These are phyloP conservation scores for Schoenoplectus triqueter DNA, from an alignment of 202 grass and related monocot species.

Conservation along the genomic window DNA sequence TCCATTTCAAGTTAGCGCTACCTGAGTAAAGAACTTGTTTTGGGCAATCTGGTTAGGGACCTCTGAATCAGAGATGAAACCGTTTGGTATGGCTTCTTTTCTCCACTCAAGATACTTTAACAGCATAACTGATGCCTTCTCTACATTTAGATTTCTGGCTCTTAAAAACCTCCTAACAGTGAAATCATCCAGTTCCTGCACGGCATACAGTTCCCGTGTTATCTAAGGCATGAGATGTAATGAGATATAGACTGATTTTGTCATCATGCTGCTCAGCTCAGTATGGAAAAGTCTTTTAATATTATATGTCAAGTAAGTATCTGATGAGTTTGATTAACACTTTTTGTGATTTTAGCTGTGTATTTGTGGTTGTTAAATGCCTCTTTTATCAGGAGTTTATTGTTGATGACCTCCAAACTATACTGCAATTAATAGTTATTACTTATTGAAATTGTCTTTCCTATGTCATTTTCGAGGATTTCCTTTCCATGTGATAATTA, in stretches of 20 bases:
- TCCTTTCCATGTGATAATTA: too few species aligned
- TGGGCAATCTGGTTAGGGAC: conserved; percentile 44
- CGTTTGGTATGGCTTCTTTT: conserved; percentile 47
- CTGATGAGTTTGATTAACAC: too few species aligned
- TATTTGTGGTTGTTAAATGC: too few species aligned
- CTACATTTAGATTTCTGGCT: conserved; percentile 45
- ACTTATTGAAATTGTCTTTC: too few species aligned
- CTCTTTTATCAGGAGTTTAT: too few species aligned
- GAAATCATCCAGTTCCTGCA: conserved; percentile 52
- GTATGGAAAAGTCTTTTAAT: too few species aligned
- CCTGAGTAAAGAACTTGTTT: conserved; percentile 45
- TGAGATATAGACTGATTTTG: too few species aligned
- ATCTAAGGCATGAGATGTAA: not conserved
- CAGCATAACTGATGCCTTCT: conserved; percentile 47
- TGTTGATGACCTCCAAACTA: too few species aligned
- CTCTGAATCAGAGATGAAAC: conserved; percentile 50
- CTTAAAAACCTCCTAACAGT: conserved; percentile 47
- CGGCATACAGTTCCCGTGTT: not conserved
- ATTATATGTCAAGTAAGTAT: not conserved
- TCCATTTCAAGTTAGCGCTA: not conserved
- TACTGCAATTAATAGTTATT: too few species aligned
- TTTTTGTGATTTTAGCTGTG: too few species aligned
- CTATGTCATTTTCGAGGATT: too few species aligned
- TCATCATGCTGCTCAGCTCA: too few species aligned
- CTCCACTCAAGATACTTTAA: conserved; percentile 57